Evolutionary conservation across 768 basidiomycete species (phyloP), one percentile per base, ranked within the genome.

Genomic region (Trametopsis cervina): DNA sequence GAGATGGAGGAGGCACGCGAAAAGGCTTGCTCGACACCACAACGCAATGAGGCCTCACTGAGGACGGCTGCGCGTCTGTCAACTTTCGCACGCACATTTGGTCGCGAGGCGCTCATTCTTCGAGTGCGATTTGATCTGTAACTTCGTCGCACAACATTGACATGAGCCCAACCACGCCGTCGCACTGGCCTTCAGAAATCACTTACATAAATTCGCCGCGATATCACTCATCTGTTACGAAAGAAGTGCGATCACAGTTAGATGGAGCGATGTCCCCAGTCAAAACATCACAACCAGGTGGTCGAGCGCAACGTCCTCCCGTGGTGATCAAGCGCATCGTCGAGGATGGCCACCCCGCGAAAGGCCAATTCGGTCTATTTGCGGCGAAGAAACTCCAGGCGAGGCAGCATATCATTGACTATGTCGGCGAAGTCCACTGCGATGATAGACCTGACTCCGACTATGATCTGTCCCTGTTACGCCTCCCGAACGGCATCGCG

Each of bases 391-490:
- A 80, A 63, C 84, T 94, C 17, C 71, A 74, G 2, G 72, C 79
- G 3, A 75, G 73, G 38, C 75, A 79, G 21, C 78, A 81, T 54
- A 79, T 95, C 29, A 62, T 93, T 11, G 84, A 90, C 54, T 95
- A 95, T 56, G 66, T 85, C 21, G 91, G 92, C 21, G 79, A 93
- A 61, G 73, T 94, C 17, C 93, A 97, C 61, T 80, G 79, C 55
- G 80, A 92, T 53, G 78, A 79, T 36, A 77, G 87, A 44, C 72
- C 71, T 21, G 66, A 74, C 25, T 86, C 86, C n/a, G 83, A 94
- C 64, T 95, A 95, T 60, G 93, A 95, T 64, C 69, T 95, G 21
- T 90, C 83, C 12, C 73, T 95, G n/a, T 71, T 76, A 61, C 83
- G 81, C 27, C 66, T 74, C 42, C 65, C 69, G 48, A 69, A 73